Percentiles rank a stretch among this genome's conserved stretches.
Evolutionary conservation across 140 eudicot species (phyloP).

Genomic region (Ambrosia hybrid): DNA sequence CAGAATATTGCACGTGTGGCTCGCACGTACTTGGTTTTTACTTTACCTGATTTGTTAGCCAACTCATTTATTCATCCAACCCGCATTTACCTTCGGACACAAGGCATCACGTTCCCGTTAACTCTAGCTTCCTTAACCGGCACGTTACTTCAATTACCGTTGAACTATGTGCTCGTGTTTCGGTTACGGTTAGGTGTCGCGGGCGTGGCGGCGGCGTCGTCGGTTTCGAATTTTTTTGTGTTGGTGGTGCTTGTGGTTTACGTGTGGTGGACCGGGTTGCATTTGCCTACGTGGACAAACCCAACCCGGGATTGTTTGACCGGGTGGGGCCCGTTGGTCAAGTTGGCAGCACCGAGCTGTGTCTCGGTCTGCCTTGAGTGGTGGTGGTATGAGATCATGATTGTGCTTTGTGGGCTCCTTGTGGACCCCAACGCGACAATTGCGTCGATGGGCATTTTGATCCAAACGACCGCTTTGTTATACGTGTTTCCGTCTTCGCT

Average conservation of each 20-base stretch:
- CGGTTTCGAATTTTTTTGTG: constrained; percentile 46
- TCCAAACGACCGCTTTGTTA: constrained; percentile 61
- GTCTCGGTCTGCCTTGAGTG: constrained; percentile 80
- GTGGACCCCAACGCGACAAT: constrained; percentile 58
- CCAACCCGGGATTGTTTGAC: constrained; percentile 59
- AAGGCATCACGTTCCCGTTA: constrained; percentile 68
- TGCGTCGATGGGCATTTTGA: constrained; percentile 77
- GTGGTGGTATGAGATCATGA: constrained; percentile 92
- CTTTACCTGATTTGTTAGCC: constrained; percentile 64
- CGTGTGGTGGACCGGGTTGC: constrained; percentile 49
- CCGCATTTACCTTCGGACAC: constrained; percentile 78
- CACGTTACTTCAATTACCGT: constrained; percentile 53
- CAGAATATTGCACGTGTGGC: constrained; percentile 49
- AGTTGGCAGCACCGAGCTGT: constrained; percentile 73
- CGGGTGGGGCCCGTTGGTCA: constrained; percentile 60
- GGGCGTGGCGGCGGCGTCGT: constrained; percentile 58
- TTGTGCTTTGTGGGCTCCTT: constrained; percentile 64
- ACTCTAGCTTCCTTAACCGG: constrained; percentile 54
- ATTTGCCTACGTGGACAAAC: constrained; percentile 50
- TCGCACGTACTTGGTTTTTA: constrained; percentile 45
- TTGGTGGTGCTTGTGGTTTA: constrained; percentile 38
- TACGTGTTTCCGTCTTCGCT: constrained; percentile 66
- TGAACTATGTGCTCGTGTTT: constrained; percentile 36
- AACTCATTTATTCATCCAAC: constrained; percentile 65
- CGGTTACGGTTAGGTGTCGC: constrained; percentile 40